Evolutionary conservation across 1,284 basidiomycete genomes (phyloP).

Genomic region (Thelephora terrestris): DNA sequence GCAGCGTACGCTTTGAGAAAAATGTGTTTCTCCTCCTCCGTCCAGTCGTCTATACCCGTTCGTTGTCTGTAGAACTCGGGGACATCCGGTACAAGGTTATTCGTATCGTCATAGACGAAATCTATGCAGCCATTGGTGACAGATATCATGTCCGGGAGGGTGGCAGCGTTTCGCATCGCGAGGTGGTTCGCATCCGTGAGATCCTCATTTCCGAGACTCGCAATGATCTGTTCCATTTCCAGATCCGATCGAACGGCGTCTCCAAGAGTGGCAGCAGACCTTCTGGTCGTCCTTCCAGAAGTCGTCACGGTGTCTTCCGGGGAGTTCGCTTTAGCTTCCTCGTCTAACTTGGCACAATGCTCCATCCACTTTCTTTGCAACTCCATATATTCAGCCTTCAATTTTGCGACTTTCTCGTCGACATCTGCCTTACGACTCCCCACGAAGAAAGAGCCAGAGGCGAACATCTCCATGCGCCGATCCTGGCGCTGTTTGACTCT

Average conservation of each 20-base stretch:
- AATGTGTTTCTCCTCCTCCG: conserved; percentile 71
- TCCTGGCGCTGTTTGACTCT: conserved; percentile 26
- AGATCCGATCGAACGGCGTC: conserved; percentile 92
- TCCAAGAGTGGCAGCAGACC: conserved; percentile 62
- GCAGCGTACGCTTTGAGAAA: conserved; percentile 79
- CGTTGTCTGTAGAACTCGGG: conserved; percentile 66
- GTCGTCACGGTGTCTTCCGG: conserved; percentile 37
- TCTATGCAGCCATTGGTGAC: conserved; percentile 53
- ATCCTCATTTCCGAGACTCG: conserved; percentile 86
- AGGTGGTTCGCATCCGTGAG: conserved; percentile 86
- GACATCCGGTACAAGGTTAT: conserved; percentile 74
- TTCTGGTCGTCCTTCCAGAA: conserved; percentile 62
- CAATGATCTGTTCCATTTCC: conserved; percentile 96
- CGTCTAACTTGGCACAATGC: conserved; percentile 61
- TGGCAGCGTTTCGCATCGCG: conserved; percentile 80
- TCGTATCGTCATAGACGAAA: conserved; percentile 75
- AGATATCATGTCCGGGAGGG: conserved; percentile 86
- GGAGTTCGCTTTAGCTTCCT: conserved; percentile 26
- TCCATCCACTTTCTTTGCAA: conserved; percentile 64
- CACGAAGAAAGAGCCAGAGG: conserved; percentile 44
- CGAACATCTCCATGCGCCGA: conserved; percentile 30
- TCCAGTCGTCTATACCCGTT: conserved; percentile 76
- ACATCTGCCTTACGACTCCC: conserved; percentile 39
- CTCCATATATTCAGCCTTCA: conserved; percentile 59
- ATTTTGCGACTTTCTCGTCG: conserved; percentile 41